Percentiles rank a stretch among this genome's conserved stretches.
Conservation (phyloP, 129 eudicot genomes). For the Flaveria bidentis region DNA sequence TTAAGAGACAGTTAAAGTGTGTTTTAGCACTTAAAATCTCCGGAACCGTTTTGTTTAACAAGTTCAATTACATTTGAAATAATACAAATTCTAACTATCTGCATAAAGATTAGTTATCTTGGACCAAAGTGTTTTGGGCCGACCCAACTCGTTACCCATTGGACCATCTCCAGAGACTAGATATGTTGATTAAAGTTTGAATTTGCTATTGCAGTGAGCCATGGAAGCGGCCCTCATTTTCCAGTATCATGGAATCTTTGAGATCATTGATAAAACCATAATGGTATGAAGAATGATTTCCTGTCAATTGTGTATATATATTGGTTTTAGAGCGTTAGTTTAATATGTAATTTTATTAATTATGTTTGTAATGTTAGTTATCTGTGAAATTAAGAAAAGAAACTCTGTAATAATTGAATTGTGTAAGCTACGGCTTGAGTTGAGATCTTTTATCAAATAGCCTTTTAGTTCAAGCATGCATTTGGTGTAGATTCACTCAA, state of each 20-base stretch:
- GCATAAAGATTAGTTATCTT: neutral
- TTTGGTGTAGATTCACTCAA: too few species aligned
- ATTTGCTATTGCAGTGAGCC: conserved; percentile 70
- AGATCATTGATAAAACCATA: conserved; percentile 54
- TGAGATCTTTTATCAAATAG: neutral
- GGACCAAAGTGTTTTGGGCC: neutral
- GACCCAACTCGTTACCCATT: neutral
- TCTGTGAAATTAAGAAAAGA: neutral
- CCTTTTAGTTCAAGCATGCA: neutral
- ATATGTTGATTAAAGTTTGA: neutral
- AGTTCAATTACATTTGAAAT: neutral
- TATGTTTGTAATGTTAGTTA: neutral
- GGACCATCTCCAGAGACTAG: neutral
- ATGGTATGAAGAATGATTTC: conserved; percentile 28
- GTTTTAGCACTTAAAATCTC: neutral
- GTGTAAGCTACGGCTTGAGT: neutral
- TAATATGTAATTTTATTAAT: neutral
- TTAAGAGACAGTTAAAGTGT: neutral
- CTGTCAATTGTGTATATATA: conserved; percentile 31
- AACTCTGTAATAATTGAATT: neutral
- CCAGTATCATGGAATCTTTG: conserved; percentile 70
- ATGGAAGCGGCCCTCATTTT: conserved; percentile 81
- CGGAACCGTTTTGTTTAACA: neutral
- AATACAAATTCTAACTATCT: neutral
- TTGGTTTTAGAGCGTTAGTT: neutral